Percentiles rank a stretch among this genome's conserved stretches.
Conservation (phyloP, 768 basidiomycete species). For the Kwoniella sp. region DNA sequence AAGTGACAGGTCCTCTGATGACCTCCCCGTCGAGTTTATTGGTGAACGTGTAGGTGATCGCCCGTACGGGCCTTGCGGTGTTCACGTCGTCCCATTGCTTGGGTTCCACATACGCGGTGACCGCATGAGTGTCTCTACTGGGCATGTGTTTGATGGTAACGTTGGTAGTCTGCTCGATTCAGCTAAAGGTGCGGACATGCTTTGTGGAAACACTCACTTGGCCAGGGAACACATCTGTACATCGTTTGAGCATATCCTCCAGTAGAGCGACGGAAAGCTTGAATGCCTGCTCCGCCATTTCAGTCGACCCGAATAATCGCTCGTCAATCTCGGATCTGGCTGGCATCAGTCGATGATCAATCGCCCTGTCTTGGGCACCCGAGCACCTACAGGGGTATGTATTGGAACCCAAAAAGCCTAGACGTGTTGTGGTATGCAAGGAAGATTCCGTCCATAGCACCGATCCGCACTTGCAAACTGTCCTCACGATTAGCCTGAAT, state of each 20-base stretch:
- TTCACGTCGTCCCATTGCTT: slow-evolving; percentile 24
- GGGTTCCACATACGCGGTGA: slow-evolving; percentile 69
- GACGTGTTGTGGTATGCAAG: slow-evolving; percentile 64
- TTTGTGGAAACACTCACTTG: slow-evolving; percentile 61
- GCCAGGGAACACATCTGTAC: slow-evolving; percentile 61
- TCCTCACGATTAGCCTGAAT: neutral
- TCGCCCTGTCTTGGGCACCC: neutral
- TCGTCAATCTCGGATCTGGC: slow-evolving; percentile 71
- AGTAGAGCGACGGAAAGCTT: slow-evolving; percentile 66
- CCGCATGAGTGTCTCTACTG: slow-evolving; percentile 65
- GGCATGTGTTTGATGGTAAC: slow-evolving; percentile 58
- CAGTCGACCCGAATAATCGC: slow-evolving; percentile 63
- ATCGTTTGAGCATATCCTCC: slow-evolving; percentile 63
- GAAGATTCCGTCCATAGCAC: slow-evolving; percentile 88
- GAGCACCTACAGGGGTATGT: slow-evolving; percentile 60
- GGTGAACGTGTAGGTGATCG: slow-evolving; percentile 55
- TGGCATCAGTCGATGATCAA: neutral
- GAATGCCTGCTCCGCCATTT: slow-evolving; percentile 70
- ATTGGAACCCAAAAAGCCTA: slow-evolving; percentile 88
- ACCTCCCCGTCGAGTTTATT: slow-evolving; percentile 55
- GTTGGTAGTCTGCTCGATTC: neutral
- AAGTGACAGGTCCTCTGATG: slow-evolving; percentile 51
- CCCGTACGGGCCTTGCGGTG: slow-evolving; percentile 16
- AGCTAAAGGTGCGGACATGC: neutral
- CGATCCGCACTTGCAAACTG: slow-evolving; percentile 92